Percentiles rank a stretch among this genome's conserved stretches.
Evolutionary conservation across 73 alveolate species (phyloP).

Genomic region (Paramecium pentaurelia): DNA sequence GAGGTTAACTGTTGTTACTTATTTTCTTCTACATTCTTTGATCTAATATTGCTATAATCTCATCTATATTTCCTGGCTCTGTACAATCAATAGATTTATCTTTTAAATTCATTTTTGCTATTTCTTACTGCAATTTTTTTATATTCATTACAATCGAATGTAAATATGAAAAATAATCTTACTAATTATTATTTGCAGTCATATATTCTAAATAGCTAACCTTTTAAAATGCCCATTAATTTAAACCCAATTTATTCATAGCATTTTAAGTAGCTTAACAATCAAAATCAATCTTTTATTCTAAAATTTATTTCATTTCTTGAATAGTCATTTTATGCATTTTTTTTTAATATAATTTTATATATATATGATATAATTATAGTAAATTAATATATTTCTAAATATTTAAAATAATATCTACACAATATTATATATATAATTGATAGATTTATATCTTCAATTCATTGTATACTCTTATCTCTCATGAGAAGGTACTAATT

Average conservation of each 20-base stretch:
- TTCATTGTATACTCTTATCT: conserved; percentile 46
- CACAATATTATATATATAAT: conserved; percentile 14
- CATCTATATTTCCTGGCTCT: neutral
- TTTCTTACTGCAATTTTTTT: neutral
- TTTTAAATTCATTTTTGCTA: neutral
- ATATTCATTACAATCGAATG: neutral
- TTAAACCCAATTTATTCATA: neutral
- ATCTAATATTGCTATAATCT: neutral
- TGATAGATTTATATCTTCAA: neutral
- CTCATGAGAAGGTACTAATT: conserved; percentile 46
- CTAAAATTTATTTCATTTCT: neutral
- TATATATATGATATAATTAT: neutral
- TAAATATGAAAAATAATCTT: neutral
- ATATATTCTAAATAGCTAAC: neutral
- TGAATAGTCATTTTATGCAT: neutral
- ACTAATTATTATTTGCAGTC: neutral
- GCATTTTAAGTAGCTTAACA: neutral
- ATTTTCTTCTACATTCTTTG: neutral
- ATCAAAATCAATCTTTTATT: neutral
- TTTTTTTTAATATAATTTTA: neutral
- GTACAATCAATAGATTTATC: conserved; percentile 18
- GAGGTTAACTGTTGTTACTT: neutral
- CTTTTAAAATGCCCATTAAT: neutral
- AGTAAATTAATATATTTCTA: too few relatives aligned
- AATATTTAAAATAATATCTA: too few relatives aligned